Conservation (phyloP, 2,329 filamentous ascomycete species). For the Mycosphaerella arachidis region DNA sequence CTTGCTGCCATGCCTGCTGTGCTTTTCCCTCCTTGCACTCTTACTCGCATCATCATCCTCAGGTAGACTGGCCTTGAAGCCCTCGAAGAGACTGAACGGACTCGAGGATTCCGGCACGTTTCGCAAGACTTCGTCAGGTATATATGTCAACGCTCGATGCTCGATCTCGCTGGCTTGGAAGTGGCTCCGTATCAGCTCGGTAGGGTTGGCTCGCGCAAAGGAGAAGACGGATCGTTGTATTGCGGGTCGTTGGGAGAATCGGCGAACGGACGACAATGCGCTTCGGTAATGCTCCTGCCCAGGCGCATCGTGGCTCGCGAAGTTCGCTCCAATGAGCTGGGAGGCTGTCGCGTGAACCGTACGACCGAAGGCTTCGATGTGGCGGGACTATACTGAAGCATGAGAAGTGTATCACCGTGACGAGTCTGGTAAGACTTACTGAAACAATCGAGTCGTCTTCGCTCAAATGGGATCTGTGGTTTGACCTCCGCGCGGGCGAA, state of each 20-base stretch:
- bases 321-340: conserved; percentile 62
- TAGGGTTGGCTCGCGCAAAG: conserved; percentile 85
- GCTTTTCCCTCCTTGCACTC: conserved; percentile 57
- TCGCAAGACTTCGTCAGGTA: conserved; percentile 82
- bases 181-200: conserved; percentile 85
- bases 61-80: conserved; percentile 86
- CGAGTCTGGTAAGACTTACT: neutral
- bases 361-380: conserved; percentile 85
- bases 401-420: neutral
- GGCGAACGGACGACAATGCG: conserved; percentile 84
- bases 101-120: conserved; percentile 86
- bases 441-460: conserved; percentile 24
- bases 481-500: conserved; percentile 24
- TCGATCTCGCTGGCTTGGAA: conserved; percentile 90
- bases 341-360: conserved; percentile 93
- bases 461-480: conserved; percentile 11
- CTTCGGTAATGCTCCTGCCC: conserved; percentile 65
- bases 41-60: conserved; percentile 50
- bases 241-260: conserved; percentile 76
- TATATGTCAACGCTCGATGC: conserved; percentile 79
- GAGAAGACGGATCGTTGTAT: conserved; percentile 89
- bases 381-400: conserved; percentile 60
- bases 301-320: conserved; percentile 45
- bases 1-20: conserved; percentile 64
- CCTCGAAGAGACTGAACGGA: conserved; percentile 89